phyloP scores from a whole-genome alignment of 306 rosid genomes.

The Urtica urens region DNA sequence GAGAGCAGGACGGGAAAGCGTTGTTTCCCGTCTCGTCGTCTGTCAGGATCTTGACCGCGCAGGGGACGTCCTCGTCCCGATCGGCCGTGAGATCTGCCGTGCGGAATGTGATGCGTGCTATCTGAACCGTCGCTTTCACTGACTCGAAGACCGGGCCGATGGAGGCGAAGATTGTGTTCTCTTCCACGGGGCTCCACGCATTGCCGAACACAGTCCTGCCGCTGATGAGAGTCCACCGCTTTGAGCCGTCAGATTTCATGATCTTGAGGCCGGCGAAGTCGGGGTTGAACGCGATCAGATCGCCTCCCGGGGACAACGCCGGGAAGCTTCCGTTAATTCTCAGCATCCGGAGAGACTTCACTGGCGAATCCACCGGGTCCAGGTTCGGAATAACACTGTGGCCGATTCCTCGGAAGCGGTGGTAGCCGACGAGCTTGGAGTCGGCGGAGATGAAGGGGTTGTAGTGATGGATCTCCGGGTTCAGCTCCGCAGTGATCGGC shows the following conservation, averaged over 20 bases:
- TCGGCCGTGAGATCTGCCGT: conserved; percentile 24
- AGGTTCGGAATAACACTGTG: conserved; percentile 36
- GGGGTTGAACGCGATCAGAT: conserved; percentile 45
- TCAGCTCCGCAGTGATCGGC: conserved; percentile 33
- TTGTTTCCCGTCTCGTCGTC: conserved; percentile 50
- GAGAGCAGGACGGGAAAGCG: conserved; percentile 73
- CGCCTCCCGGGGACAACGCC: conserved; percentile 41
- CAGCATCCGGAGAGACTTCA: conserved; percentile 27
- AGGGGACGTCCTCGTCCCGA: conserved; percentile 9
- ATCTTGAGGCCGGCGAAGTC: conserved; percentile 30
- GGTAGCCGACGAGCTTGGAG: conserved; percentile 52
- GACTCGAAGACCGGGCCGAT: conserved; percentile 59
- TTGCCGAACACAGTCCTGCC: conserved; percentile 49
- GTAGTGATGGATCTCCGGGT: conserved; percentile 62
- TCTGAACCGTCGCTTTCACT: conserved; percentile 44
- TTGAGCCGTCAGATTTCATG: conserved; percentile 49
- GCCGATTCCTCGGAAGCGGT: conserved; percentile 76
- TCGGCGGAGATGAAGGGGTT: conserved; percentile 64
- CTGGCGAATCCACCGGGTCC: conserved; percentile 36
- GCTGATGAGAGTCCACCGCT: conserved; percentile 45
- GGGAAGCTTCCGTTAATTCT: conserved; percentile 61
- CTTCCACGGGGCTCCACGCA: conserved; percentile 42
- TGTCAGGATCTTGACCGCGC: conserved; percentile 36
- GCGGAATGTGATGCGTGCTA: conserved; percentile 47
- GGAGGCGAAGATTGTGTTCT: conserved; percentile 53